Evolutionary conservation across 768 basidiomycete genomes (phyloP), one percentile per base, ranked within the genome.

Genomic region (Leccinum broughii): DNA sequence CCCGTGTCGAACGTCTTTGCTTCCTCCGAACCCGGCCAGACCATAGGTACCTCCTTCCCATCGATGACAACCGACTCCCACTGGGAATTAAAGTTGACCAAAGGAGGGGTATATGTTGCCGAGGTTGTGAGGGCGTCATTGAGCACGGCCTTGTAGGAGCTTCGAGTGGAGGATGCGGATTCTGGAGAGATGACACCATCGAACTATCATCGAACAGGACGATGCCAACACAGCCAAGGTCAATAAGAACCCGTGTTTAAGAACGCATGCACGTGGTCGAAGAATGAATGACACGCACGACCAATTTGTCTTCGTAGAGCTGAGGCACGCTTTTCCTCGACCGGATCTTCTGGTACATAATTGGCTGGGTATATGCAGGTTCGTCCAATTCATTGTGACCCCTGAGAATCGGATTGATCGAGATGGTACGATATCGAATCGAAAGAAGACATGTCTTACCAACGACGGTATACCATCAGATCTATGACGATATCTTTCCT

Each of bases 401-500:
- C 85, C 92, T 86, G 62, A 54, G 30, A 26, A 59, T 55, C 39
- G 1, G 10, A n/a, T 49, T 41, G 41, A 46, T 64, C 44, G 48
- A 51, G 14, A 54, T 50, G 37, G 22, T 37, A 22, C 15, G 17
- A 41, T 26, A 37, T 52, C 3, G 15, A 22, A 37, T 51, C 4
- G 13, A 51, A 28, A 44, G 30, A 37, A 15, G 28, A 54, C 11
- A 68, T 41, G 15, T 41, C 81, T 34, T 64, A 85, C 88, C 90
- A 92, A 68, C 93, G 82, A 26, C 94, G 84, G 69, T 96, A 96
- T 3, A 93, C 92, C 66, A 97, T 80, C 41, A 96, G 73, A 74
- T 97, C 94, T 15, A 97, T 83, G 57, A 95, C 89, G 61, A 94
- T 86, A 69, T 95, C 94, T 81, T 93, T 93, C 61, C 91, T 83